A percentile compares a stretch with the other conserved stretches of the same genome.
phyloP scores from a whole-genome alignment of 768 basidiomycete genomes.

The Leccinum incarnatum region DNA sequence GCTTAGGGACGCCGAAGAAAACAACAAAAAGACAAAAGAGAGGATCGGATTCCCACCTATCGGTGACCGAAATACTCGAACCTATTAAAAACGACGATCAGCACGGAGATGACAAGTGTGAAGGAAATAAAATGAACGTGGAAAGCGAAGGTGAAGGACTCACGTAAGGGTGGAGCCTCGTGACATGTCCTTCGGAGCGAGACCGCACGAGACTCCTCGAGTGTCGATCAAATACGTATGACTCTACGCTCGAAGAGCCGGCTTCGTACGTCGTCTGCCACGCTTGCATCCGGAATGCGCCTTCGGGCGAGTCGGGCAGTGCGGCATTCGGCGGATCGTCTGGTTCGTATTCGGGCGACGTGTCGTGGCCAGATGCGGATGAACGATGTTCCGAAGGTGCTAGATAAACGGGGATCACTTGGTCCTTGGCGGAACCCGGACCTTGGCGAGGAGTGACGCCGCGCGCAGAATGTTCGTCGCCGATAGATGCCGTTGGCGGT shows the following conservation, averaged over 20 bases:
- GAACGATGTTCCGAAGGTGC: constrained; percentile 18
- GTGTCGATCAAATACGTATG: constrained; percentile 28
- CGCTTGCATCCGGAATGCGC: constrained; percentile 23
- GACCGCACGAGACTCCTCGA: constrained; percentile 29
- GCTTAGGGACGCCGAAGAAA: not conserved
- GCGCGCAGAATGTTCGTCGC: constrained; percentile 6
- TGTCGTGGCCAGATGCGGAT: constrained; percentile 26
- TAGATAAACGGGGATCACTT: constrained; percentile 23
- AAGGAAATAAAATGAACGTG: not conserved
- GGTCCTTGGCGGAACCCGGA: constrained; percentile 24
- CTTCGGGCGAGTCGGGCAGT: constrained; percentile 19
- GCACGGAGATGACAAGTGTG: not conserved
- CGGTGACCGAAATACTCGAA: constrained; percentile 31
- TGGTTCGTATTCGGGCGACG: constrained; percentile 41
- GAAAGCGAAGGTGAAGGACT: not conserved
- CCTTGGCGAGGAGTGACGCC: constrained; percentile 1
- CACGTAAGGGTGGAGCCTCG: constrained; percentile 31
- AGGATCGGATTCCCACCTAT: constrained; percentile 23
- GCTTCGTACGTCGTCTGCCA: constrained; percentile 16
- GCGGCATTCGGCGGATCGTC: constrained; percentile 26
- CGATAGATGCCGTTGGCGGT: constrained; percentile 22
- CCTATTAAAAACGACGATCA: constrained; percentile 17
- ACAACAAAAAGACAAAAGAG: not conserved
- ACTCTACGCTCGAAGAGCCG: constrained; percentile 16
- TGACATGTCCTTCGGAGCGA: constrained; percentile 28